Evolutionary conservation across 2,329 filamentous ascomycete genomes (phyloP).

Genomic region (Trichoderma endophyticum): DNA sequence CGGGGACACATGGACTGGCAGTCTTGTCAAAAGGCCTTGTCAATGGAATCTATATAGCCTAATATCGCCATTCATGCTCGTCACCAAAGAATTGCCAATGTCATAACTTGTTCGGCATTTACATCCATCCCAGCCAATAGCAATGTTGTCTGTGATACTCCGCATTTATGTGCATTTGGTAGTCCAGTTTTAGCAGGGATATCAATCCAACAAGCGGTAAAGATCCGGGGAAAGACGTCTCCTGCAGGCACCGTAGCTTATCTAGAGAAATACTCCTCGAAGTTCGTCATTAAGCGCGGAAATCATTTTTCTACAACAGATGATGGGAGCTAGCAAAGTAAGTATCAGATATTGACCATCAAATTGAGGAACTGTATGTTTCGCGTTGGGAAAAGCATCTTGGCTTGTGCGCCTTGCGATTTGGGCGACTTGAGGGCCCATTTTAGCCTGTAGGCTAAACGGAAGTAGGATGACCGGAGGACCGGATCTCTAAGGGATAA

Average conservation of each 20-base stretch:
- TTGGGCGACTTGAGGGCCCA: neutral
- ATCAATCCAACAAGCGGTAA: neutral
- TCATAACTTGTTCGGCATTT: neutral
- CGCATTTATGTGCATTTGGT: neutral
- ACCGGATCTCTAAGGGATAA: neutral
- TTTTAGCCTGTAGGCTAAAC: conserved; percentile 13
- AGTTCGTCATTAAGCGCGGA: neutral
- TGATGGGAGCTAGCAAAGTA: neutral
- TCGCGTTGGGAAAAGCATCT: neutral
- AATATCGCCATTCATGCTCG: neutral
- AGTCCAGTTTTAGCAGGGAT: neutral
- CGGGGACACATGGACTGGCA: neutral
- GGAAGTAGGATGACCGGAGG: neutral
- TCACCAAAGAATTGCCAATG: neutral
- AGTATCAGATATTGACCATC: neutral
- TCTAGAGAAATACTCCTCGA: neutral
- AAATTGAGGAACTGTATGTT: too few relatives aligned
- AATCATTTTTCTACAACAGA: neutral
- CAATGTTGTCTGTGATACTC: neutral
- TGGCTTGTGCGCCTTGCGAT: neutral
- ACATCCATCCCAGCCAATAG: neutral
- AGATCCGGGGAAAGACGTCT: neutral
- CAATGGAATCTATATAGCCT: neutral
- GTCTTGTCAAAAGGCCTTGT: neutral
- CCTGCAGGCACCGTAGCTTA: neutral